These are phyloP conservation scores for Ophiocytium majus DNA, from an alignment of 352 stramenopile genomes.

Conservation along the genomic window DNA sequence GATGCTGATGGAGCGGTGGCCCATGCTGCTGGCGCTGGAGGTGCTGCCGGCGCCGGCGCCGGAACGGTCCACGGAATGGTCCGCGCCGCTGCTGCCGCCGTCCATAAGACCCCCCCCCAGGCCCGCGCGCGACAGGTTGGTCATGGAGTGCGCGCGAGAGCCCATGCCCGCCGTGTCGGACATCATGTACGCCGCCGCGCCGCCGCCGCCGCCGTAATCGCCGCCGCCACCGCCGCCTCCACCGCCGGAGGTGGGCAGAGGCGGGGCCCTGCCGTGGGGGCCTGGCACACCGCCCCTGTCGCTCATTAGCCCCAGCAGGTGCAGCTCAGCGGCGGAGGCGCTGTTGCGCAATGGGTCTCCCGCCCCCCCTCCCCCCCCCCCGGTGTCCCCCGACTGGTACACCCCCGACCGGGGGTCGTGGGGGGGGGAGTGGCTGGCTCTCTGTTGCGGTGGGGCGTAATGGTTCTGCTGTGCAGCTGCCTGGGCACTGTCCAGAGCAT, in stretches of 20 bases:
- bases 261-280: not conserved
- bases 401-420: not conserved
- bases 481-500: not conserved
- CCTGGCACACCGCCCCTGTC: too few relatives aligned
- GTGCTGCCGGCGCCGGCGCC: not conserved
- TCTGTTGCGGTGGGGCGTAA: not conserved
- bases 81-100: not conserved
- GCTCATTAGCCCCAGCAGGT: not conserved
- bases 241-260: not conserved
- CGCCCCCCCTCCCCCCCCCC: too few relatives aligned
- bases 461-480: not conserved
- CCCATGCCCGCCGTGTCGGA: slow-evolving; percentile 1
- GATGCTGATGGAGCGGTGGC: slow-evolving; percentile 1
- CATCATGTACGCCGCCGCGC: not conserved
- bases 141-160: slow-evolving; percentile 8
- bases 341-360: too few relatives aligned
- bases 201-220: not conserved
- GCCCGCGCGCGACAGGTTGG: not conserved
- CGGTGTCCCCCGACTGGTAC: not conserved
- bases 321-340: not conserved
- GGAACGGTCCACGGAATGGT: too few relatives aligned
- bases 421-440: not conserved
- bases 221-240: too few relatives aligned
- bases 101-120: too few relatives aligned
- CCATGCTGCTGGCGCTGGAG: not conserved